Evolutionary conservation across 169 alveolate genomes (phyloP), one percentile per base, ranked within the genome.

Genomic region (Plasmodium blacklocki): DNA sequence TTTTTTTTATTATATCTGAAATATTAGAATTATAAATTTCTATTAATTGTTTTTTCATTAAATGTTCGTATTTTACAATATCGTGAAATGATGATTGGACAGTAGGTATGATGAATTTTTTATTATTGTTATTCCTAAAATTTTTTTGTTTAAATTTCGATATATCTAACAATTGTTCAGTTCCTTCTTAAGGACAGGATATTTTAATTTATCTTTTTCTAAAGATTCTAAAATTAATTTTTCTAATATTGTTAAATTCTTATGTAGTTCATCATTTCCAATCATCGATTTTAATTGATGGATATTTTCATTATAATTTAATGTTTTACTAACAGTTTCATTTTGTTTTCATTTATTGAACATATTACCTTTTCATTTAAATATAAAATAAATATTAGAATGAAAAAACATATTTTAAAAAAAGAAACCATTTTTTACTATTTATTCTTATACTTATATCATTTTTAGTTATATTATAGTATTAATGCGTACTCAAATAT

Each of bases 61-160:
- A 14, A 68, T 76, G 74, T 29, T 76, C 88, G 21, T 63, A 76
- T 63, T 76, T 63, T 76, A 76, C 18, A 63, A 76, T 23, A 63
- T 76, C 88, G 18, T 76, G 23, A 19, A 64, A 18, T 0, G 12
- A 23, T 5, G 76, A 18, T 8, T 5, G 8, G 8, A 49, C 1
- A 0, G 9, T 26, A 7, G 88, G 88, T 58, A n/a, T n/a, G n/a
- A n/a, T n/a, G n/a, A n/a, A n/a, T n/a, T n/a, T n/a, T n/a, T n/a
- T n/a, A n/a, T n/a, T n/a, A n/a, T n/a, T n/a, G n/a, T n/a, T n/a
- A n/a, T n/a, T n/a, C n/a, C n/a, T n/a, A n/a, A n/a, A n/a, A n/a
- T 73, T 26, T 26, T 54, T 54, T 76, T 58, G 1, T 45, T 47
- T 47, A 64, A 76, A 76, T 21, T 76, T 76, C 6, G 88, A 76